Conservation (phyloP, 805 yeast species). For the Candida chauliodis region DNA sequence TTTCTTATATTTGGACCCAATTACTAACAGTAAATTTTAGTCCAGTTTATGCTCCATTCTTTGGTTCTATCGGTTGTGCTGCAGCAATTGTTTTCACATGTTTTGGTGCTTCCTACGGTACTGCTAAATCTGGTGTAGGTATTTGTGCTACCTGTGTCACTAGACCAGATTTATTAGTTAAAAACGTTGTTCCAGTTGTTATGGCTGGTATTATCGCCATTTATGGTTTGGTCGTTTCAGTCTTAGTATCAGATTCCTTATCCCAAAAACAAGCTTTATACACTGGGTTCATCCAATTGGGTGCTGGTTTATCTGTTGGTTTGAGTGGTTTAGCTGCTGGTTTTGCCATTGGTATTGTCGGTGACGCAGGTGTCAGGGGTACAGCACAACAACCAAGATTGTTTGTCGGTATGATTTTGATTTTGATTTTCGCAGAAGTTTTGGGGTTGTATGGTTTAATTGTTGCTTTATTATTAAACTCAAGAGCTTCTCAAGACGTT, state of each 20-base stretch:
- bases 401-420: conserved; percentile 97
- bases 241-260: conserved; percentile 84
- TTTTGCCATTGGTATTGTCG: conserved; percentile 98
- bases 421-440: conserved; percentile 98
- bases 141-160: conserved; percentile 96
- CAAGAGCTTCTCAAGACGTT: conserved; percentile 94
- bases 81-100: conserved; percentile 98
- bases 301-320: conserved; percentile 98
- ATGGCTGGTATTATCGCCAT: conserved; percentile 99
- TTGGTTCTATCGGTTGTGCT: conserved; percentile 99
- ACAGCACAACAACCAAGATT: conserved; percentile 97
- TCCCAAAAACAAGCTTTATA: conserved; percentile 89
- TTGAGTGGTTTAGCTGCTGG: conserved; percentile 98
- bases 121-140: conserved; percentile 99
- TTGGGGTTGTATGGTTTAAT: conserved; percentile 97
- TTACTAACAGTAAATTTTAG: conserved; percentile 31
- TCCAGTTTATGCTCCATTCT: conserved; percentile 90
- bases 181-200: conserved; percentile 93
- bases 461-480: conserved; percentile 96
- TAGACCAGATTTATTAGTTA: conserved; percentile 94
- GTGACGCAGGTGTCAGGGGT: conserved; percentile 99
- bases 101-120: conserved; percentile 98
- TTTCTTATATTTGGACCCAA: no score
- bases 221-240: conserved; percentile 95
- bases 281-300: conserved; percentile 96